Evolutionary conservation across 2,329 filamentous ascomycete species (phyloP), one percentile per base, ranked within the genome.

Genomic region (Aspergillus sp.): DNA sequence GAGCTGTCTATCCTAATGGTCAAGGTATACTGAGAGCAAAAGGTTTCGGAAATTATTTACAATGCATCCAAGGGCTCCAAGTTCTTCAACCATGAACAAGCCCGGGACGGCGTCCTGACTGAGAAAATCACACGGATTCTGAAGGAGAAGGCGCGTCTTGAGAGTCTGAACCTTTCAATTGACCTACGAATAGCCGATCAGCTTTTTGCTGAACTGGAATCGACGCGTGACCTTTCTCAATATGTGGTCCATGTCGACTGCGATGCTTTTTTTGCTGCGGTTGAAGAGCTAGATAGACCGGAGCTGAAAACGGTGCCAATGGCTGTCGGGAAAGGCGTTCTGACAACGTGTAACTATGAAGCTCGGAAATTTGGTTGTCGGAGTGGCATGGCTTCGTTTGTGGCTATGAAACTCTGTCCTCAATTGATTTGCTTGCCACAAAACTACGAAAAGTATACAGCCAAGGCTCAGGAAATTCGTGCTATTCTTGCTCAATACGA

Each of bases 1-100:
- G 15, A 33, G 9, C 31, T n/a, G 52, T 21, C 45, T 31, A 3
- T n/a, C 35, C 35, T 37, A 39, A 24, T 56, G 15, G 4, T 33
- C 21, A 12, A 8, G 3, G 24, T 40, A 17, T 31, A 61, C 41
- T 64, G 55, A 59, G 23, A 48, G 23, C 27, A 15, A 50, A 47
- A 89, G 86, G 92, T 99, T 50, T 96, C 93, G 2, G 93, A 98
- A 67, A 88, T 98, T 65, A 99, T 99, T 59, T 98, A 97, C 77
- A 91, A 96, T 73, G 92, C 93, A 11, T 97, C 92, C 15, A 97
- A 96, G 72, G 95, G 95, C 48, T 96, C 91, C 64, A 97, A 96
- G 73, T 99, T 89, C 78, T 99, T 98, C 82, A 90, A 89, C 65
- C 91, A 93, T 59, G 95, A 99, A 74, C 89, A 96, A 71, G 82